Conservation (phyloP, 202 grass and related monocot species). For the Hordeum pubiflorum region DNA sequence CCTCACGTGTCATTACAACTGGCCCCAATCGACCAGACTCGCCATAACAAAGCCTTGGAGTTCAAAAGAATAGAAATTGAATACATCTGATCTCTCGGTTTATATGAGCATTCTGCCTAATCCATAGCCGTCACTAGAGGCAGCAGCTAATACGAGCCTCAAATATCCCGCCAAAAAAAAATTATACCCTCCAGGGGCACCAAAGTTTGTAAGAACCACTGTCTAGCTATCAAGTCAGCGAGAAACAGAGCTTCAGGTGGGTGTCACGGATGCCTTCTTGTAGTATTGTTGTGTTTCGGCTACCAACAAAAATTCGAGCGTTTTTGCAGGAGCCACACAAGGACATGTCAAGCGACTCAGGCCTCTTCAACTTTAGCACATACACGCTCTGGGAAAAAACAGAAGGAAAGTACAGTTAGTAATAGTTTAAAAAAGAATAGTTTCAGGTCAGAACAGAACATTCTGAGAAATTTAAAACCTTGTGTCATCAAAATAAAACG, state of each 20-base stretch:
- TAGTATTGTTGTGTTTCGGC: slow-evolving; percentile 24
- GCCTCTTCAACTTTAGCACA: slow-evolving; percentile 80
- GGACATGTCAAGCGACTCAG: slow-evolving; percentile 8
- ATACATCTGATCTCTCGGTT: slow-evolving; percentile 24
- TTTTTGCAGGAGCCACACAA: not conserved
- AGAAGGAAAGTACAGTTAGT: slow-evolving; percentile 16
- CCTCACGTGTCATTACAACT: slow-evolving; percentile 1
- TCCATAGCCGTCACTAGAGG: slow-evolving; percentile 25
- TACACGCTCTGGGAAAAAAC: slow-evolving; percentile 49
- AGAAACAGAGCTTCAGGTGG: slow-evolving; percentile 23
- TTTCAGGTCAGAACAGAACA: not conserved
- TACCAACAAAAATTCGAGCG: slow-evolving; percentile 31
- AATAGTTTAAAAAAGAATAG: not conserved
- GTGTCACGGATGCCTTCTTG: slow-evolving; percentile 18
- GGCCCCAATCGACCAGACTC: slow-evolving; percentile 7
- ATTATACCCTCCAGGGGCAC: slow-evolving; percentile 16
- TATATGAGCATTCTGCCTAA: slow-evolving; percentile 32
- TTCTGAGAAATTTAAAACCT: not conserved
- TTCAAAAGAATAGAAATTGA: slow-evolving; percentile 32
- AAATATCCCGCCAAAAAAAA: slow-evolving; percentile 3
- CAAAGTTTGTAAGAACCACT: slow-evolving; percentile 31
- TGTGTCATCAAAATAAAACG: not conserved
- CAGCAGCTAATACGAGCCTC: slow-evolving; percentile 22
- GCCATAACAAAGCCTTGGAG: not conserved
- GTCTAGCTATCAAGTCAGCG: slow-evolving; percentile 38